Conservation (phyloP, 306 rosid genomes). For the Betula pendula region DNA sequence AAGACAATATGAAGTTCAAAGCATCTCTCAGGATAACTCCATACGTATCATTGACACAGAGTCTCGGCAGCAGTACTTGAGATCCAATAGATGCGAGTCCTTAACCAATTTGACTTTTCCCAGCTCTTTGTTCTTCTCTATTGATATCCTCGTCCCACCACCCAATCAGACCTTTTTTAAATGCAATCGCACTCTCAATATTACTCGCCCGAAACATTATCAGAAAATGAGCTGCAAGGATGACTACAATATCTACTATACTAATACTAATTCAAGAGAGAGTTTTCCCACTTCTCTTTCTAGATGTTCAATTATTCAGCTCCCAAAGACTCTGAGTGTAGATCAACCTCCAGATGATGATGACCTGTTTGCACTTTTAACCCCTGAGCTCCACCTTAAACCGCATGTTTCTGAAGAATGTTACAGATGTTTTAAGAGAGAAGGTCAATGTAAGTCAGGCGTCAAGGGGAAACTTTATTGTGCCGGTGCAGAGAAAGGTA, state of each 20-base stretch:
- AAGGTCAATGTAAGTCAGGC: slow-evolving; percentile 24
- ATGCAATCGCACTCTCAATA: slow-evolving; percentile 4
- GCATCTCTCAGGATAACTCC: neutral
- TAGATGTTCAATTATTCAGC: slow-evolving; percentile 16
- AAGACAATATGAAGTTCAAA: neutral
- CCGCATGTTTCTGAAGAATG: slow-evolving; percentile 18
- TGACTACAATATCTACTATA: too few relatives aligned
- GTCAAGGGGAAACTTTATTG: neutral
- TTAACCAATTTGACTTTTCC: neutral
- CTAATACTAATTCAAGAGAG: too few relatives aligned
- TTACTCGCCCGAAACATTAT: too few relatives aligned
- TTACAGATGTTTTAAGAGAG: slow-evolving; percentile 7
- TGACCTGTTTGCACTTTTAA: slow-evolving; percentile 16
- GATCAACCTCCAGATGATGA: too few relatives aligned
- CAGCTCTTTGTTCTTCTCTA: slow-evolving; percentile 12
- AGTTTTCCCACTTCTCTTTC: too few relatives aligned
- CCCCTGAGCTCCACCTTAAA: slow-evolving; percentile 13
- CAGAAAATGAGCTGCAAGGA: too few relatives aligned
- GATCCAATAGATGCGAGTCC: neutral
- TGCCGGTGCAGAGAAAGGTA: too few relatives aligned
- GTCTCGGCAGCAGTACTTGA: neutral
- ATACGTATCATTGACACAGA: neutral
- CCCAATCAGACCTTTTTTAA: neutral
- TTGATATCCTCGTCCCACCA: neutral
- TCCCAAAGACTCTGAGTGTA: neutral